phyloP scores from a whole-genome alignment of 805 yeast species.

The Teunomyces stri region DNA sequence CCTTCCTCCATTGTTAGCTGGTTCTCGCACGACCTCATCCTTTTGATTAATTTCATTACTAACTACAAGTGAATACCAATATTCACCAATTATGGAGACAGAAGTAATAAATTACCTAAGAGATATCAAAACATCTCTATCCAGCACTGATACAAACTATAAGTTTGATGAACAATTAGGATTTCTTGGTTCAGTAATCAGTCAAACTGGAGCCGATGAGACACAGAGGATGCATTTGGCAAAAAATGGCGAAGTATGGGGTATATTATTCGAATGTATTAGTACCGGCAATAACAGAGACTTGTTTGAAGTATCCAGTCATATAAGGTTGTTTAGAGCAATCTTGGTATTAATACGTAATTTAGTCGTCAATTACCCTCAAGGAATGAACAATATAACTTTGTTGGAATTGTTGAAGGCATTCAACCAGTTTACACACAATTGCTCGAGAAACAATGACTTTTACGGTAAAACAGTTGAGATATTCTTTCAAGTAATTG shows the following conservation, averaged over 20 bases:
- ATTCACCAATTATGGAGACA: background rate
- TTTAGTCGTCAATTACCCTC: slow-evolving; percentile 21
- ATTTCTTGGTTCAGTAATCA: background rate
- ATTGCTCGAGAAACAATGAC: slow-evolving; percentile 6
- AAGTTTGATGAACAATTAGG: slow-evolving; percentile 2
- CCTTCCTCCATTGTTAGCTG: too few relatives aligned
- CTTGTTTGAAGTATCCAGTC: background rate
- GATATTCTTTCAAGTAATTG: slow-evolving; percentile 22
- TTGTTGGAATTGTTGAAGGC: slow-evolving; percentile 5
- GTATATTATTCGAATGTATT: background rate
- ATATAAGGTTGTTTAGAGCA: slow-evolving; percentile 45
- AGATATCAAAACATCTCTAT: background rate
- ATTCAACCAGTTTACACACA: slow-evolving; percentile 7
- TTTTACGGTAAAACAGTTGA: slow-evolving; percentile 14
- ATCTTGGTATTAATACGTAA: slow-evolving; percentile 49
- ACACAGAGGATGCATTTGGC: background rate
- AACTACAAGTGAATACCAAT: background rate
- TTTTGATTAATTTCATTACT: background rate
- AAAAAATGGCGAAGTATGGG: background rate
- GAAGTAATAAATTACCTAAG: background rate
- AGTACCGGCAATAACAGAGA: background rate
- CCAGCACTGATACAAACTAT: background rate
- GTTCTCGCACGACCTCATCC: background rate
- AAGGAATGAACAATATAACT: slow-evolving; percentile 1
- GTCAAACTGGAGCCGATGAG: background rate